Evolutionary conservation across 2,329 filamentous ascomycete species (phyloP).

Genomic region (Penicillium sp.): DNA sequence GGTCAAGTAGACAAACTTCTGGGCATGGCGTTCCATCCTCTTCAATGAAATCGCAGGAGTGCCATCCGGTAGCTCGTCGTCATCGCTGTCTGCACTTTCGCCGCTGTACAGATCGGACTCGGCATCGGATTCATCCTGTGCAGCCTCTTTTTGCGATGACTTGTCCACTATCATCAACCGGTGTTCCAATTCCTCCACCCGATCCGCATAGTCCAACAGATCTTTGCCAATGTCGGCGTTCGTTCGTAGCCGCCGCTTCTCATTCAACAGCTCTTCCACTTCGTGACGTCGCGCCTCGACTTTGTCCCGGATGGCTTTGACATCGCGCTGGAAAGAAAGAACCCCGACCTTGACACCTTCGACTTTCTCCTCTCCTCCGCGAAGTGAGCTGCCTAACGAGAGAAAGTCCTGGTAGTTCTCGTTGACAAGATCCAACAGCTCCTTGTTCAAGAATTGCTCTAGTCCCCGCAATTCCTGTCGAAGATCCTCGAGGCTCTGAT

Average conservation of each 20-base stretch:
- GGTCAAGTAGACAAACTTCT: conserved; percentile 51
- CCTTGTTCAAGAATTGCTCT: conserved; percentile 67
- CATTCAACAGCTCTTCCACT: conserved; percentile 53
- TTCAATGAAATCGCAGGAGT: conserved; percentile 32
- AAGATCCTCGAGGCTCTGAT: conserved; percentile 92
- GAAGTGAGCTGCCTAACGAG: conserved; percentile 67
- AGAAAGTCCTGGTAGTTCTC: conserved; percentile 89
- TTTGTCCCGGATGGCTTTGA: conserved; percentile 61
- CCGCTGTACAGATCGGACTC: conserved; percentile 32
- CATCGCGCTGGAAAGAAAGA: conserved; percentile 72
- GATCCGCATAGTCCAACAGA: conserved; percentile 39
- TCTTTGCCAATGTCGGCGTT: conserved; percentile 55
- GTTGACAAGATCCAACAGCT: conserved; percentile 90
- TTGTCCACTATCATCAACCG: conserved; percentile 57
- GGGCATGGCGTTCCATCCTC: conserved; percentile 48
- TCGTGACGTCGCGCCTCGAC: conserved; percentile 58
- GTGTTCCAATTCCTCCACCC: conserved; percentile 54
- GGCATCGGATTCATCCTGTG: conserved; percentile 22
- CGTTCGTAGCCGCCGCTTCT: conserved; percentile 56
- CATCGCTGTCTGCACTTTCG: conserved; percentile 31
- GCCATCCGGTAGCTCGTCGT: conserved; percentile 35
- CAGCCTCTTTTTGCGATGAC: conserved; percentile 13
- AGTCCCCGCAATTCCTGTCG: conserved; percentile 75
- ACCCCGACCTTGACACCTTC: conserved; percentile 83
- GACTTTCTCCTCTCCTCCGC: conserved; percentile 81